These are phyloP conservation scores for Phylloporus sp. DNA, from an alignment of 768 basidiomycete genomes.

Conservation along the genomic window DNA sequence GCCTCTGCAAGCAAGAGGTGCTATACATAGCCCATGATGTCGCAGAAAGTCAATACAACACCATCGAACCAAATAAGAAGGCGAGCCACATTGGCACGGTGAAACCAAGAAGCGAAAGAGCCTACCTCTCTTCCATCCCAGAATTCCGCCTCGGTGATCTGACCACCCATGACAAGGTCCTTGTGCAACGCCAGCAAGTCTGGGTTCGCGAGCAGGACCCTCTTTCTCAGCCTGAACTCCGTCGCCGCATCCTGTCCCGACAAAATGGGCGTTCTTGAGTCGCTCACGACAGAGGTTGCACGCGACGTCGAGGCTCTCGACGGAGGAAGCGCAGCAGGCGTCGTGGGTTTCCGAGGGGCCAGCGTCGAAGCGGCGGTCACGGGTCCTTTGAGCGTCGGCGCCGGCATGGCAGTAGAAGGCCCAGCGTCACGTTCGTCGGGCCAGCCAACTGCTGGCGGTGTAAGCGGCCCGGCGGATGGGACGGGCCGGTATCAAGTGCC, in stretches of 20 bases:
- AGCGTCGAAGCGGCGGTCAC: conserved; percentile 12
- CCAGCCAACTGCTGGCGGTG: conserved; percentile 28
- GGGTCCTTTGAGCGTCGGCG: conserved; percentile 24
- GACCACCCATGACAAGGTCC: conserved; percentile 80
- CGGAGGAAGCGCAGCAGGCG: conserved; percentile 28
- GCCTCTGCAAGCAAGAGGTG: conserved; percentile 75
- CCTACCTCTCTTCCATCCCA: conserved; percentile 94
- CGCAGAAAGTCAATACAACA: conserved; percentile 17
- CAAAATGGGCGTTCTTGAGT: conserved; percentile 50
- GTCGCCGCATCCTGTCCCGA: conserved; percentile 54
- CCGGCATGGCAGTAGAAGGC: conserved; percentile 15
- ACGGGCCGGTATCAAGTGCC: conserved; percentile 46
- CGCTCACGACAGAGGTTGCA: conserved; percentile 59
- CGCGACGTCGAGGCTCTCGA: conserved; percentile 54
- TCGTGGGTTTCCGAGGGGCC: conserved; percentile 25
- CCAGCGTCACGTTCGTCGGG: neutral
- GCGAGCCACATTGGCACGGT: neutral
- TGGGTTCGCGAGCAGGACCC: conserved; percentile 72
- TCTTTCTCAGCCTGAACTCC: conserved; percentile 74
- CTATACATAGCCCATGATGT: conserved; percentile 36
- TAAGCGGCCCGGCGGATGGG: neutral
- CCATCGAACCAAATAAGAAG: neutral
- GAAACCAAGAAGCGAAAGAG: neutral
- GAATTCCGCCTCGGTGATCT: conserved; percentile 91
- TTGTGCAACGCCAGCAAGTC: conserved; percentile 80